Base-by-base conservation (phyloP, 106 monocot species). In the Cymbidium sinense region DNA sequence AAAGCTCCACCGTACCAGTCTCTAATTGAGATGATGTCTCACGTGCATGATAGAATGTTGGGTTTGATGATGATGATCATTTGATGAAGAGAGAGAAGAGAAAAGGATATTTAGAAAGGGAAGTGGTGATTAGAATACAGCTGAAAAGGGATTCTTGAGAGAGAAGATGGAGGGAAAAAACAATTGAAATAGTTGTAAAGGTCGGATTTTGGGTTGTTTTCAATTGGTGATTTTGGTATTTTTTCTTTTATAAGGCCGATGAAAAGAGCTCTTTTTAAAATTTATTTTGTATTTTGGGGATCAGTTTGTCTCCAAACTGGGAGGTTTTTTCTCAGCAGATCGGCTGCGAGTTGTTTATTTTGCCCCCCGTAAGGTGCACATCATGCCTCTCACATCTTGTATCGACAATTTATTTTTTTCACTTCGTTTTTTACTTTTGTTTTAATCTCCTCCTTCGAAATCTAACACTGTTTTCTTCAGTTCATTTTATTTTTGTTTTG, bases 261-360 rank as follows among this genome's bases (percentile, higher is more conserved):
- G 82, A 77, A 79, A 73, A 58, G 75, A 34, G 78, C 73, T 78
- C 64, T 78, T 43, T 72, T 55, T 83, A 71, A 70, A 73, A 28
- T 79, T 79, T 79, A 74, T 81, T 91, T 85, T 77, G 80, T 82
- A 69, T 80, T 76, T 95, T 78, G 95, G 75, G 91, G 88, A 92
- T 92, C 81, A 52, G 83, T 82, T 87, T 90, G 93, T 93, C 85
- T 70, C 87, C 89, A 64, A 78, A 76, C 65, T 82, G 75, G 86
- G 78, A 74, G 79, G 36, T 27, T 75, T 86, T 80, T 75, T 61
- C 23, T 83, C 64, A 67, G 44, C 47, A 52, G 77, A 87, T 89
- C 85, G 75, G 74, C 89, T 86, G 81, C 50, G 82, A 86, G 76
- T 83, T 86, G 67, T 50, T 87, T 81, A 79, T 85, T 80, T 86